Evolutionary conservation across 768 basidiomycete genomes (phyloP).

Genomic region (Termitomyces heimii): DNA sequence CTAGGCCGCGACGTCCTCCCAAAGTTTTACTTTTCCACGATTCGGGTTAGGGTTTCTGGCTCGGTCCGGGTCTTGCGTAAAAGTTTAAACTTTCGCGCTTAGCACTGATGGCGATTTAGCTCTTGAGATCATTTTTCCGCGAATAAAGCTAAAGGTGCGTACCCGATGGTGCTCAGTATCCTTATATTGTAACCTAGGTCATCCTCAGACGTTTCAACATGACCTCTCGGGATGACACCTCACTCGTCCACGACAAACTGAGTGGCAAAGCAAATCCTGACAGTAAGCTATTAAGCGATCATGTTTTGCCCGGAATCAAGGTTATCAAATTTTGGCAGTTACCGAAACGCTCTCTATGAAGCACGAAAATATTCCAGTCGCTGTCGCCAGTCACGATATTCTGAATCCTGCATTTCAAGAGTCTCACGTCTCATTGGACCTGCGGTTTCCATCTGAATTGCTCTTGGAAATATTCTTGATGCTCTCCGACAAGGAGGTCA

Average conservation of each 20-base stretch:
- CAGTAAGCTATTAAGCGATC: not conserved
- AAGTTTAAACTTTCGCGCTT: not conserved
- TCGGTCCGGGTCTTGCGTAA: not conserved
- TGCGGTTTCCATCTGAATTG: not conserved
- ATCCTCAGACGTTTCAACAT: not conserved
- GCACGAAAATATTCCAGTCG: not conserved
- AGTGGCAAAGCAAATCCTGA: not conserved
- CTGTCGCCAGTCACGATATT: not conserved
- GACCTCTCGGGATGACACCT: not conserved
- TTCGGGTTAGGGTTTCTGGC: slow-evolving; percentile 6
- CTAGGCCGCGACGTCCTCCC: slow-evolving; percentile 2
- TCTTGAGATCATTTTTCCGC: not conserved
- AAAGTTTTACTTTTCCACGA: slow-evolving; percentile 13
- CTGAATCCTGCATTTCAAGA: not conserved
- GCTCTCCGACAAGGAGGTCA: not conserved
- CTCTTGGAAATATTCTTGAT: not conserved
- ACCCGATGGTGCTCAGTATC: not conserved
- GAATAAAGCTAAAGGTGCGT: not conserved
- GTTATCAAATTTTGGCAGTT: not conserved
- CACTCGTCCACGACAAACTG: not conserved
- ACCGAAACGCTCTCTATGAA: not conserved
- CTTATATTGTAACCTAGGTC: not conserved
- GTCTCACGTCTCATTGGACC: not conserved
- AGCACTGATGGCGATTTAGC: not conserved
- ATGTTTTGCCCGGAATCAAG: not conserved